phyloP scores from a whole-genome alignment of 2,329 filamentous ascomycete genomes.

The Aspergillus proliferans region DNA sequence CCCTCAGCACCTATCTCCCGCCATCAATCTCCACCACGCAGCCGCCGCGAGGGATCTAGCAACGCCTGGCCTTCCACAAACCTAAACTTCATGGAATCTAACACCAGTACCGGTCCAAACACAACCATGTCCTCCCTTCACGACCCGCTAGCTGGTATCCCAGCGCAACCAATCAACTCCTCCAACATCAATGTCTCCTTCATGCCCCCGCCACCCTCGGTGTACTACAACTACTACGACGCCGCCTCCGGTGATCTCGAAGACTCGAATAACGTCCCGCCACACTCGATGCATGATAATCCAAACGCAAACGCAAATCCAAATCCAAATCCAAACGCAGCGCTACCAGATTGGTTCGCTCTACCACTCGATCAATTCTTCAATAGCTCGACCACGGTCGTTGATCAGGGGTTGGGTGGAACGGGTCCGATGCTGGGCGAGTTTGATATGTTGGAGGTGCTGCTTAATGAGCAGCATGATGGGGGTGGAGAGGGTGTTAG shows the following conservation, averaged over 20 bases:
- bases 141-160: conserved; percentile 39
- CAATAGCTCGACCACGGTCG: conserved; percentile 39
- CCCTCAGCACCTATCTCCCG: conserved; percentile 28
- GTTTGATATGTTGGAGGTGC: conserved; percentile 44
- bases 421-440: conserved; percentile 57
- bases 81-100: conserved; percentile 24
- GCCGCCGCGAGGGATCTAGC: conserved; percentile 21
- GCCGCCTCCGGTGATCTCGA: conserved; percentile 28
- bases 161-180: conserved; percentile 40
- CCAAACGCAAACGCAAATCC: conserved; percentile 7
- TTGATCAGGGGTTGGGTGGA: conserved; percentile 52
- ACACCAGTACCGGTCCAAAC: conserved; percentile 8
- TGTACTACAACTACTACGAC: conserved; percentile 42
- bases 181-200: conserved; percentile 41
- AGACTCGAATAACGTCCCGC: conserved; percentile 22
- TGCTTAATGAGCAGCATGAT: conserved; percentile 39
- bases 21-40: conserved; percentile 28
- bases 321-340: conserved; percentile 10
- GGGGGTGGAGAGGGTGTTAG: conserved; percentile 20
- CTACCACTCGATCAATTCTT: conserved; percentile 57
- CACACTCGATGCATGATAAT: conserved; percentile 22
- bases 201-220: conserved; percentile 42
- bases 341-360: conserved; percentile 53
- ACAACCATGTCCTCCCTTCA: conserved; percentile 23
- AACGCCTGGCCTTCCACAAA: conserved; percentile 20